Percentiles rank a stretch among this genome's conserved stretches.
Conservation (phyloP, 495 filamentous ascomycete genomes). For the Aspergillus baeticus region DNA sequence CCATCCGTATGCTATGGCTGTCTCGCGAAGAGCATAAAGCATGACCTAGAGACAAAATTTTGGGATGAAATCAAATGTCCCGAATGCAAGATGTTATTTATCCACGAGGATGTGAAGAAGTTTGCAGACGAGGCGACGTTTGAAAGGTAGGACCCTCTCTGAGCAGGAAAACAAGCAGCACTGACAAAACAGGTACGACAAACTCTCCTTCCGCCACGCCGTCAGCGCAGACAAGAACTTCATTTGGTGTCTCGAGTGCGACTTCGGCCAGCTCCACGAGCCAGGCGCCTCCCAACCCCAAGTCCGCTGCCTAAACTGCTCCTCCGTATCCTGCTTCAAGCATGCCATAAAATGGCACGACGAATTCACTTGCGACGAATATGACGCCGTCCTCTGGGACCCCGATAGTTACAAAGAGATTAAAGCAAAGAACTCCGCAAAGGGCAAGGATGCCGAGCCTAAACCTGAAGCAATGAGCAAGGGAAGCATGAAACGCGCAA, state of each 20-base stretch:
- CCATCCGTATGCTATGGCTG: conserved; percentile 8
- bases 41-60: conserved; percentile 11
- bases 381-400: conserved; percentile 14
- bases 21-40: conserved; percentile 14
- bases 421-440: conserved; percentile 1
- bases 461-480: background rate
- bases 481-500: background rate
- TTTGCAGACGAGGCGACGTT: conserved; percentile 12
- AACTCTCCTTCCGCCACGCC: conserved; percentile 9
- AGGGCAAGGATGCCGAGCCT: background rate
- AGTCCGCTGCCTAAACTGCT: conserved; percentile 5
- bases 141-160: background rate
- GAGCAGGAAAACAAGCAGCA: background rate
- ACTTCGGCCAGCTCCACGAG: conserved; percentile 13
- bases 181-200: conserved; percentile 8
- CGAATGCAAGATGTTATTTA: conserved; percentile 8
- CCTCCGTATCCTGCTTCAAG: conserved; percentile 10
- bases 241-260: conserved; percentile 15
- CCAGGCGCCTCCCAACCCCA: conserved; percentile 2
- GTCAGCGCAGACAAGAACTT: conserved; percentile 14
- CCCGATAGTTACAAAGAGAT: conserved; percentile 11
- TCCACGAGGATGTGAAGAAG: conserved; percentile 8
- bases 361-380: conserved; percentile 15
- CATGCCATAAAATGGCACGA: conserved; percentile 18
- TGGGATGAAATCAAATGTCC: conserved; percentile 18